phyloP scores from a whole-genome alignment of 2,329 filamentous ascomycete genomes.

The Ophiostoma angusticollis region DNA sequence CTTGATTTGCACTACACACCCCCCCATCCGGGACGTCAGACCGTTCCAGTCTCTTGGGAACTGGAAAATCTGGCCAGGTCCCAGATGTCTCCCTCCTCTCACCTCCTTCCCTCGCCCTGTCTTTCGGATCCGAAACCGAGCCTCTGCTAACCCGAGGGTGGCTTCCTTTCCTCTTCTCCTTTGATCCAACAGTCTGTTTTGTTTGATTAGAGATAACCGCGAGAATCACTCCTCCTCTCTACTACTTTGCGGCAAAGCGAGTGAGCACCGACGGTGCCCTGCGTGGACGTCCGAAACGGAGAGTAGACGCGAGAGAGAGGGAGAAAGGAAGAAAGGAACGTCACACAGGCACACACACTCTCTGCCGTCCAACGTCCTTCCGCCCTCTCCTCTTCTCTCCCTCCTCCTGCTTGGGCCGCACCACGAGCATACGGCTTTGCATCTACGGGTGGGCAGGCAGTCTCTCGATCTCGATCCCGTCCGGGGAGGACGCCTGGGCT shows the following conservation, averaged over 20 bases:
- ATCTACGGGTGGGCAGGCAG: too few species aligned
- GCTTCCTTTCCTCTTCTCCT: too few species aligned
- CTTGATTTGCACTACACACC: too few species aligned
- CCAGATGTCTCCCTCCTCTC: too few species aligned
- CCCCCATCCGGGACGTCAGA: too few species aligned
- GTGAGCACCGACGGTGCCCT: neutral
- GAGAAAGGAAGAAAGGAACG: neutral
- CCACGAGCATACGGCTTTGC: neutral
- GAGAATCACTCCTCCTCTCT: neutral
- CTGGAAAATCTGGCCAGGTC: neutral
- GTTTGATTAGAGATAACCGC: neutral
- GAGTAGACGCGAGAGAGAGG: too few species aligned
- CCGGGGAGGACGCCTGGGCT: too few species aligned
- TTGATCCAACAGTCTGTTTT: neutral
- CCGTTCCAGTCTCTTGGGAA: too few species aligned
- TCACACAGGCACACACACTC: too few species aligned
- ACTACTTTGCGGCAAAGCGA: neutral
- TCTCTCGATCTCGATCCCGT: too few species aligned
- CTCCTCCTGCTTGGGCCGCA: neutral
- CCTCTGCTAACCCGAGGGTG: conserved; percentile 6
- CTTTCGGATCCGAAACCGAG: conserved; percentile 8
- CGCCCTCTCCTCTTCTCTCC: too few species aligned
- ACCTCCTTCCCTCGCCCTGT: neutral
- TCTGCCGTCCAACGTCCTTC: too few species aligned
- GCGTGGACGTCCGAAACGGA: neutral